A percentile compares a stretch with the other conserved stretches of the same genome.
These are phyloP conservation scores for Pyrenula aspistea DNA, from an alignment of 495 filamentous ascomycete species.

Conservation along the genomic window DNA sequence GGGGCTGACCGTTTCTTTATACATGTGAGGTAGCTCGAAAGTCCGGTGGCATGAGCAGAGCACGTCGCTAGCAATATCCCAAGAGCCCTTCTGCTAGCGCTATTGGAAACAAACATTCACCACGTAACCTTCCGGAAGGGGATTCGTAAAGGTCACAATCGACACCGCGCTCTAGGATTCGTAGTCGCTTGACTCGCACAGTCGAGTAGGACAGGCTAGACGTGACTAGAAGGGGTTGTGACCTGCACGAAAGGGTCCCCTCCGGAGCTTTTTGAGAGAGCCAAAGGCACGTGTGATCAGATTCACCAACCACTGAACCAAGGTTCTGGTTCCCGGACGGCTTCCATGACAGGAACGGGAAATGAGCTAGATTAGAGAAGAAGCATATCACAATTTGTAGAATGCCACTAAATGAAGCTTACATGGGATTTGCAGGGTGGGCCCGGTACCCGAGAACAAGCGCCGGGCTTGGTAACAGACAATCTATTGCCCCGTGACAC, in stretches of 20 bases:
- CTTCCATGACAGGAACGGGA: not conserved
- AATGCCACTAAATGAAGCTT: not conserved
- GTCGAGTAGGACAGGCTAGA: not conserved
- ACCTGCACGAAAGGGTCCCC: not conserved
- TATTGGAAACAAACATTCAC: not conserved
- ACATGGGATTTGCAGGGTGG: not conserved
- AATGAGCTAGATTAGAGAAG: not conserved
- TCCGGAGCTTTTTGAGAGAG: not conserved
- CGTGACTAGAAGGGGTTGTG: not conserved
- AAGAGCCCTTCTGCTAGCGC: not conserved
- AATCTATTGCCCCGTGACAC: not conserved
- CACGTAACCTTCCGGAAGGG: not conserved
- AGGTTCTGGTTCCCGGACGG: not conserved
- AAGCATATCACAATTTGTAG: not conserved
- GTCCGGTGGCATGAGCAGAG: too few species aligned
- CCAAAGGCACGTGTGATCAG: not conserved
- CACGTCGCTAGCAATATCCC: not conserved
- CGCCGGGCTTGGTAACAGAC: not conserved
- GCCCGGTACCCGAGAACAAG: not conserved
- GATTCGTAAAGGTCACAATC: not conserved
- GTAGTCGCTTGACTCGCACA: not conserved
- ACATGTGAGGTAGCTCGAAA: too few species aligned
- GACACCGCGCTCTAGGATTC: not conserved
- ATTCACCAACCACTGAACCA: not conserved
- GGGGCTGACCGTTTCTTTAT: too few species aligned